Base-by-base conservation (phyloP, 805 yeast genomes). In the Kodamaea laetipori region DNA sequence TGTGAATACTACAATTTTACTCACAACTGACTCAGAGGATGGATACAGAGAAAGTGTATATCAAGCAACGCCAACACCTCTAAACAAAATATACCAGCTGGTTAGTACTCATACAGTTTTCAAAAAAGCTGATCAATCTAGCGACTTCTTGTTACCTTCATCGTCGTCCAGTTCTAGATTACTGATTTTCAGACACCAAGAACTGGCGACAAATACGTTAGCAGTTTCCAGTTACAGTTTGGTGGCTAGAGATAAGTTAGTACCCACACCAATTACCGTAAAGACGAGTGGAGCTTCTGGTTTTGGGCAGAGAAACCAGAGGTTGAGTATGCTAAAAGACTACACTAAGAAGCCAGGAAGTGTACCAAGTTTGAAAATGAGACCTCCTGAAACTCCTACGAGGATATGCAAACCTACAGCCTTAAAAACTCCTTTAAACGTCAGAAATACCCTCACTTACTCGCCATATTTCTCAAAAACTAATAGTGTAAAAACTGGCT, bases 11-110 rank as follows among this genome's bases (percentile, higher is more conserved):
- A n/a, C 16, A 15, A 10, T 15, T 28, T 28, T 28, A 12, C 32
- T 28, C 7, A 28, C 16, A 6, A 15, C 13, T 6, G 16, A 28
- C 10, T 15, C 21, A 4, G 18, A 13, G 5, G 34, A 30, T 13
- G 17, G 17, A 2, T 30, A 30, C 34, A 30, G 7, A 4, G 18
- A 30, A 13, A 8, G 18, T 17, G 32, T 28, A 12, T 34, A 17
- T 17, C 25, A 16, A 3, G 27, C 12, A 6, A 34, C 37, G 4
- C 37, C 37, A 8, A 34, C 37, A 19, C 37, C 37, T 12, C 10
- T 30, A 4, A 30, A 30, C 17, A 30, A 17, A 13, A 17, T 30
- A 2, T 6, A 6, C 8, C 24, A 6, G 24, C 24, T 21, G 24
- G 8, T 21, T 6, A 21, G 24, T 8, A 30, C 11, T 13, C 17